These are phyloP conservation scores for Plasmodium gonderi DNA, from an alignment of 169 alveolate species.

Conservation along the genomic window DNA sequence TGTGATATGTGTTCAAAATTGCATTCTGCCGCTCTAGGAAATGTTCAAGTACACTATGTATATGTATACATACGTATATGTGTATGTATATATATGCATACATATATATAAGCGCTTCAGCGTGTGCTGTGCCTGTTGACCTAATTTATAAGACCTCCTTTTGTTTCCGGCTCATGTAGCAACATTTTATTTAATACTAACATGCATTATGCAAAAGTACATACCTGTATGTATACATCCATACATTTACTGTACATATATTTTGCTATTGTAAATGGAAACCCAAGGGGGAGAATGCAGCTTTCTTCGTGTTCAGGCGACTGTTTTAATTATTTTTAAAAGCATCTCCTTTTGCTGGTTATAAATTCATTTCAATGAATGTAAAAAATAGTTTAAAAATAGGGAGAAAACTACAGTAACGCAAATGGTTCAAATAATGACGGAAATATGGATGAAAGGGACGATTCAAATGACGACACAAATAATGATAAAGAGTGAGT, in stretches of 20 bases:
- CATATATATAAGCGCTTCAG: no score
- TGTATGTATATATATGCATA: no score
- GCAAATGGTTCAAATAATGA: no score
- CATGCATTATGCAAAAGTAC: not conserved
- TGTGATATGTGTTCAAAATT: not conserved
- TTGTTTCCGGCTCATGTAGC: not conserved
- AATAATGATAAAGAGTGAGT: not conserved
- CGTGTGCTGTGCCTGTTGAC: no score
- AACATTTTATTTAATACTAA: not conserved
- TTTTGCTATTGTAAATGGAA: not conserved
- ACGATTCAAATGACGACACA: not conserved
- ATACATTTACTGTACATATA: not conserved
- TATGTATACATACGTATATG: no score
- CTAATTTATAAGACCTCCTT: not conserved
- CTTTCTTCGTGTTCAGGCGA: not conserved
- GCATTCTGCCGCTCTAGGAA: not conserved
- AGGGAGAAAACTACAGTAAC: no score
- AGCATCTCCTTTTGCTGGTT: not conserved
- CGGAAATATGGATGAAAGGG: not conserved
- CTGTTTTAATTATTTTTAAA: not conserved
- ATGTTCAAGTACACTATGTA: no score
- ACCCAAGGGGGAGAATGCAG: not conserved
- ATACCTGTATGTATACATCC: not conserved
- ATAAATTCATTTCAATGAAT: not conserved
- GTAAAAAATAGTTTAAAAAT: not conserved